Percentiles rank a stretch among this genome's conserved stretches.
Evolutionary conservation across 495 filamentous ascomycete species (phyloP).

Genomic region (Diplogelasinospora grovesii): DNA sequence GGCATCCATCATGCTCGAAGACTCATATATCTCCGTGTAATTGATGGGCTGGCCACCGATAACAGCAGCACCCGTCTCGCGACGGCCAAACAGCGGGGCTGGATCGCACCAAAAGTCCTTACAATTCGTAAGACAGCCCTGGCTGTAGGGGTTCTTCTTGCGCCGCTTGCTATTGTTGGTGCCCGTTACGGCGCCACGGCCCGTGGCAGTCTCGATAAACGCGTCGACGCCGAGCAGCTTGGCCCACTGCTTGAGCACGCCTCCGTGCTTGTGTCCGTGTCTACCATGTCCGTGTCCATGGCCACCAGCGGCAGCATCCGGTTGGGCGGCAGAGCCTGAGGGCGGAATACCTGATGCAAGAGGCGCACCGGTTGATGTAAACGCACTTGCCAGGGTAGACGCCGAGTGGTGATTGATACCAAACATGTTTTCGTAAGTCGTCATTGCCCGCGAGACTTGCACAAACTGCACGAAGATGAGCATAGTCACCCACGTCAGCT

Average conservation of each 20-base stretch:
- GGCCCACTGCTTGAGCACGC: constrained; percentile 72
- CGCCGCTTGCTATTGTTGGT: constrained; percentile 34
- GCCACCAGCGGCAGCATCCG: constrained; percentile 19
- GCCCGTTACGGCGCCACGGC: constrained; percentile 48
- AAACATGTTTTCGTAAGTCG: constrained; percentile 92
- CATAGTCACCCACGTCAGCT: constrained; percentile 93
- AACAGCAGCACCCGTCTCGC: constrained; percentile 65
- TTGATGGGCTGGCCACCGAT: constrained; percentile 74
- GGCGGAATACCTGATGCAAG: constrained; percentile 42
- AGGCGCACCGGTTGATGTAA: constrained; percentile 72
- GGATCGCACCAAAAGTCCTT: constrained; percentile 95
- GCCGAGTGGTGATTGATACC: constrained; percentile 53
- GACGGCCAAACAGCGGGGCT: constrained; percentile 68
- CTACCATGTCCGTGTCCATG: constrained; percentile 31
- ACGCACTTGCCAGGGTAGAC: constrained; percentile 65
- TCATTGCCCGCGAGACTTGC: constrained; percentile 84
- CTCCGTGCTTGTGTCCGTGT: constrained; percentile 43
- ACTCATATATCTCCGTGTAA: constrained; percentile 86
- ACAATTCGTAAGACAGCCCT: constrained; percentile 77
- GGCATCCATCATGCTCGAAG: constrained; percentile 55
- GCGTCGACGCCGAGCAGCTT: constrained; percentile 83
- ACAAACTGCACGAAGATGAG: constrained; percentile 86
- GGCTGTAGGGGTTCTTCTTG: constrained; percentile 75
- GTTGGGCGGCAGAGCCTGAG: constrained; percentile 23
- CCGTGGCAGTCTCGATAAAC: constrained; percentile 74